phyloP scores from a whole-genome alignment of 2,329 filamentous ascomycete species.

The Ophiostoma perfectum region DNA sequence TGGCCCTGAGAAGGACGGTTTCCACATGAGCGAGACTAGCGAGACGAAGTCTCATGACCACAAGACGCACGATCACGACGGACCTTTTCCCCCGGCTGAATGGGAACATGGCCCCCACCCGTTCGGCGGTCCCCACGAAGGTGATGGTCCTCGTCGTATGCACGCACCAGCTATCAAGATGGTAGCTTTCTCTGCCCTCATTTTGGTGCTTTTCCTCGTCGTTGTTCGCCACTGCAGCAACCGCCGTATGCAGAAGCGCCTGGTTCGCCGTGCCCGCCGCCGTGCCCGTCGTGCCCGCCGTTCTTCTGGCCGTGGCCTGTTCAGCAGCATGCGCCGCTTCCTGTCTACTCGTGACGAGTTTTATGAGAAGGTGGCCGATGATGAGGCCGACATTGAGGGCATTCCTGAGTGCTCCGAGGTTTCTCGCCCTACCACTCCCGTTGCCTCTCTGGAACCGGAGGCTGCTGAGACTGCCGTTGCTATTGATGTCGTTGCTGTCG shows the following conservation, averaged over 20 bases:
- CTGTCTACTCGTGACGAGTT: conserved; percentile 6
- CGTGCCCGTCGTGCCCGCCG: conserved; percentile 23
- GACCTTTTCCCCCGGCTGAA: neutral
- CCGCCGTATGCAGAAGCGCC: conserved; percentile 24
- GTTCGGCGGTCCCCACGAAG: neutral
- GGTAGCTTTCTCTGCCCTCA: conserved; percentile 21
- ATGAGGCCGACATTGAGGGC: conserved; percentile 34
- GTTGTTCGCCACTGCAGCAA: conserved; percentile 30
- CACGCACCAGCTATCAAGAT: conserved; percentile 16
- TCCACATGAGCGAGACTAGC: neutral
- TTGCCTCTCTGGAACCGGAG: conserved; percentile 27
- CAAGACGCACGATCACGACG: neutral
- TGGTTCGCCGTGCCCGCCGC: conserved; percentile 21
- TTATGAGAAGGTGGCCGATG: conserved; percentile 21
- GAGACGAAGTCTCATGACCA: neutral
- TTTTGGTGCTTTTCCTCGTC: conserved; percentile 29
- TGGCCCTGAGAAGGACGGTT: neutral
- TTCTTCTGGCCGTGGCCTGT: conserved; percentile 31
- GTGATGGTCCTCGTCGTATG: neutral
- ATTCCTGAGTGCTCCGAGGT: conserved; percentile 16
- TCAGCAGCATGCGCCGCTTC: conserved; percentile 28
- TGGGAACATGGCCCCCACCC: neutral
- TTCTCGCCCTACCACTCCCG: conserved; percentile 23
- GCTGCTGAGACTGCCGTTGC: conserved; percentile 23
- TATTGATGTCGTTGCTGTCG: neutral